Conservation (phyloP, 495 filamentous ascomycete species). For the Talaromyces thailandensis region DNA sequence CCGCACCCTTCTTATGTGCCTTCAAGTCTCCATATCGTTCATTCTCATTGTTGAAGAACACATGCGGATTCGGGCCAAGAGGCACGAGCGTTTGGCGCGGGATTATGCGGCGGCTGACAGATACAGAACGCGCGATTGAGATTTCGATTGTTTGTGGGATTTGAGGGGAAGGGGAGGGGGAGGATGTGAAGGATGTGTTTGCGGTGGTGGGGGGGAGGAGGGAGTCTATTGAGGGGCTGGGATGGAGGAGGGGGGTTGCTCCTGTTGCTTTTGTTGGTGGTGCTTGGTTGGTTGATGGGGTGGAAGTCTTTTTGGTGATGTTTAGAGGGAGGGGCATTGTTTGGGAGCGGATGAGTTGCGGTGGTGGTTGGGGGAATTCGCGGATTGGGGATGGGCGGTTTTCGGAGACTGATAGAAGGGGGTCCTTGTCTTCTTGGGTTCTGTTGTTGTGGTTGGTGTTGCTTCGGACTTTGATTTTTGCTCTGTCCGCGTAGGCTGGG, state of each 20-base stretch:
- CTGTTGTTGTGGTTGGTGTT: neutral
- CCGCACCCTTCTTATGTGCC: constrained; percentile 15
- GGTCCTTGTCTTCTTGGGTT: neutral
- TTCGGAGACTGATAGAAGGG: neutral
- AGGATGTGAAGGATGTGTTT: neutral
- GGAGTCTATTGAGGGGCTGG: neutral
- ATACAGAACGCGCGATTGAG: constrained; percentile 33
- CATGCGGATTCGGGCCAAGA: constrained; percentile 10
- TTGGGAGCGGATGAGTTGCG: neutral
- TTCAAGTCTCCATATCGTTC: constrained; percentile 3
- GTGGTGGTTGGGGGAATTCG: neutral
- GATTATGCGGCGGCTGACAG: constrained; percentile 24
- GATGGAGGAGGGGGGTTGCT: neutral
- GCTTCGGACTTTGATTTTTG: neutral
- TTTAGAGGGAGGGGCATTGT: neutral
- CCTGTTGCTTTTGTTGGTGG: neutral
- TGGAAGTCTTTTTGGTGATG: neutral
- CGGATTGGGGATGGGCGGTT: neutral
- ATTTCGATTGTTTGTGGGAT: constrained; percentile 18
- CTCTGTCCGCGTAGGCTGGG: neutral
- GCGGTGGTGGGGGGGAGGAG: neutral
- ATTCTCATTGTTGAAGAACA: neutral
- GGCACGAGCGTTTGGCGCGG: constrained; percentile 27
- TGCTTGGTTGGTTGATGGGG: too few relatives aligned
- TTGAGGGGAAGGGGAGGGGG: neutral